Percentiles rank a stretch among this genome's conserved stretches.
Evolutionary conservation across 371 early-diverging fungal species (phyloP).

Genomic region (Rhizopus sp.): DNA sequence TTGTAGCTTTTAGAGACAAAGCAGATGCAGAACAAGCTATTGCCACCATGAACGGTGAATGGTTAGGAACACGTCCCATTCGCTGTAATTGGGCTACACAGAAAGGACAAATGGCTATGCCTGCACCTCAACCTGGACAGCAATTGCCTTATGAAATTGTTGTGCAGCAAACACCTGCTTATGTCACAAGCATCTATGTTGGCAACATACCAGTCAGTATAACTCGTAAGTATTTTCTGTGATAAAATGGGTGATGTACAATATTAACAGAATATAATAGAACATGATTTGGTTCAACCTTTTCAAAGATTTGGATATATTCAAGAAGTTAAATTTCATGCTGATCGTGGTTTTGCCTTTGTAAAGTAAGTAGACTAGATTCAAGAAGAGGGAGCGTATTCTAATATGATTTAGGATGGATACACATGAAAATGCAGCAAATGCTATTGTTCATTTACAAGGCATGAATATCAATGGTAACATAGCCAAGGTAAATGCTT

Average conservation of each 20-base stretch:
- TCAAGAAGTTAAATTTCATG: slow-evolving; percentile 80
- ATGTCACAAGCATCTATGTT: slow-evolving; percentile 87
- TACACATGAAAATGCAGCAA: slow-evolving; percentile 88
- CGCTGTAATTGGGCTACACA: slow-evolving; percentile 76
- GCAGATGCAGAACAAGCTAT: slow-evolving; percentile 81
- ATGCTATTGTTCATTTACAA: slow-evolving; percentile 81
- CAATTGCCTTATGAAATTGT: slow-evolving; percentile 71
- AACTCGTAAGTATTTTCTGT: slow-evolving; percentile 21
- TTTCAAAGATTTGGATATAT: slow-evolving; percentile 82
- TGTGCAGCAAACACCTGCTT: slow-evolving; percentile 71
- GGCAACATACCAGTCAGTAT: slow-evolving; percentile 77
- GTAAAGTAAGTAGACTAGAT: slow-evolving; percentile 59
- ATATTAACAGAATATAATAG: slow-evolving; percentile 1
- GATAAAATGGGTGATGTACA: neutral
- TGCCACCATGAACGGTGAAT: slow-evolving; percentile 87
- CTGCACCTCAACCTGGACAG: slow-evolving; percentile 58
- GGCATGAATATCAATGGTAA: slow-evolving; percentile 74
- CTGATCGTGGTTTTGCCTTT: slow-evolving; percentile 92
- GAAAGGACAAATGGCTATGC: slow-evolving; percentile 57
- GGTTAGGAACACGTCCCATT: slow-evolving; percentile 63
- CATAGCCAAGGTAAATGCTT: slow-evolving; percentile 49
- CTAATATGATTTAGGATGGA: slow-evolving; percentile 60
- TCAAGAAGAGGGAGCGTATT: neutral
- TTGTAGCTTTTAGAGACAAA: slow-evolving; percentile 80
- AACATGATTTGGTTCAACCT: slow-evolving; percentile 26